A percentile compares a stretch with the other conserved stretches of the same genome.
Evolutionary conservation across 768 basidiomycete genomes (phyloP).

Genomic region (Hygrophorus russula): DNA sequence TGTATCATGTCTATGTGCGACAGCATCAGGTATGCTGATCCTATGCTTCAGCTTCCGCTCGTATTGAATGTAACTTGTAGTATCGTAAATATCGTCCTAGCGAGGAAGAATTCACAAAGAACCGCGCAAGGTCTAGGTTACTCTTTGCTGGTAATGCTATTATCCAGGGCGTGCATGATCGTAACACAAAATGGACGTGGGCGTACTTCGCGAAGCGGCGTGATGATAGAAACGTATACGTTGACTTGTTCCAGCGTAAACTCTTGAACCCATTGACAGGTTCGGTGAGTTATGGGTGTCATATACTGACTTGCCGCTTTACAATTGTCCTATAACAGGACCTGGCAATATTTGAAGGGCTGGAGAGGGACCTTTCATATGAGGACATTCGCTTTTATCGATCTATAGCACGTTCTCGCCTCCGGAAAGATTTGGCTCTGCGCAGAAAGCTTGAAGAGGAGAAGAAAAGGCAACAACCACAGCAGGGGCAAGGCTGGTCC

Average conservation of each 20-base stretch:
- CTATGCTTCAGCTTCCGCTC: background rate
- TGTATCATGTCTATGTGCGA: slow-evolving; percentile 92
- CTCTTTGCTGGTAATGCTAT: slow-evolving; percentile 76
- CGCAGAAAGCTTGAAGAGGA: slow-evolving; percentile 62
- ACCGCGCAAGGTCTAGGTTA: slow-evolving; percentile 57
- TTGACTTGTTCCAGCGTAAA: slow-evolving; percentile 75
- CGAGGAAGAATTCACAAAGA: slow-evolving; percentile 45
- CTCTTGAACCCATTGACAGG: slow-evolving; percentile 40
- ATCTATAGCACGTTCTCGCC: slow-evolving; percentile 80
- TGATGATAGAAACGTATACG: slow-evolving; percentile 78
- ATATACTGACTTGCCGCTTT: background rate
- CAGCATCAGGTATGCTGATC: slow-evolving; percentile 51
- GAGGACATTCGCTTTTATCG: slow-evolving; percentile 97
- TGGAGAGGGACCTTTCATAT: slow-evolving; percentile 81
- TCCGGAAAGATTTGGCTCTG: slow-evolving; percentile 75
- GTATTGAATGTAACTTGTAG: slow-evolving; percentile 24
- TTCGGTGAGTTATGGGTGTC: slow-evolving; percentile 30
- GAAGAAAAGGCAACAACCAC: slow-evolving; percentile 34
- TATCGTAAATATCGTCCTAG: slow-evolving; percentile 76
- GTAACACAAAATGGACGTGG: slow-evolving; percentile 85
- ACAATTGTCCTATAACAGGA: slow-evolving; percentile 31
- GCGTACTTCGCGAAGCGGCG: slow-evolving; percentile 77
- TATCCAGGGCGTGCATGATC: slow-evolving; percentile 71
- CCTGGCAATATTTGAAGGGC: slow-evolving; percentile 34
- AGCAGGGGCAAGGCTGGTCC: slow-evolving; percentile 44